Base-by-base conservation (phyloP, 139 green algal genomes). In the Spirogloea muscicola region DNA sequence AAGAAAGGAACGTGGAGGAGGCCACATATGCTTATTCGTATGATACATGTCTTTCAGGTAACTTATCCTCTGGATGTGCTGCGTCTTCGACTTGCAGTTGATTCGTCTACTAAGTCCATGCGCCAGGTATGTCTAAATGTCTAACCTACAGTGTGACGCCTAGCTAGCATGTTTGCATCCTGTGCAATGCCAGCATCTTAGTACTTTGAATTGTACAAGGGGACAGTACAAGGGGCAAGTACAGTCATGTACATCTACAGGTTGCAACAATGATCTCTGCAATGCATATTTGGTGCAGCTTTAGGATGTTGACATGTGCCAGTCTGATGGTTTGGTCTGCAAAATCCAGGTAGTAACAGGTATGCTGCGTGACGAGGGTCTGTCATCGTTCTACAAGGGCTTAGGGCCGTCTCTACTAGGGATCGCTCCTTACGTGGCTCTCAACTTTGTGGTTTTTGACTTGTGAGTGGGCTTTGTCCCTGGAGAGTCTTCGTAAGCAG, bases 391-490 rank as follows among this genome's bases (percentile, higher is more conserved):
- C 33, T 96, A 96, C 84, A 94, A 92, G 79, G 91, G 91, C 18
- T 76, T 97, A 5, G 43, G 84, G 33, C 91, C 93, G 25, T 94
- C 93, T 0, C 84, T 98, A 38, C 65, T 96, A 16, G 92, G 92
- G 58, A 92, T 97, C 41, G 93, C 93, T 25, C 93, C 93, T 21
- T 98, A 96, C 68, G 88, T 89, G 0, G 93, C 93, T 10, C 67
- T 96, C 61, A 97, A 98, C 80, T 97, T 97, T 86, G 87, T 89
- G 1, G 86, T 84, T 0, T 97, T 95, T 58, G 93, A 97, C 84
- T 33, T 77, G 69, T 76, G 49, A 69, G 68, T 64, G 55, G 13
- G 16, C 16, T 10, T 16, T 51, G 43, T 16, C 43, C 43, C 16
- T 51, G 43, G 13, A 25, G 43, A 10, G 43, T 51, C 10, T 16